Evolutionary conservation across 768 basidiomycete genomes (phyloP), one percentile per base, ranked within the genome.

Genomic region (Mycena filopes): DNA sequence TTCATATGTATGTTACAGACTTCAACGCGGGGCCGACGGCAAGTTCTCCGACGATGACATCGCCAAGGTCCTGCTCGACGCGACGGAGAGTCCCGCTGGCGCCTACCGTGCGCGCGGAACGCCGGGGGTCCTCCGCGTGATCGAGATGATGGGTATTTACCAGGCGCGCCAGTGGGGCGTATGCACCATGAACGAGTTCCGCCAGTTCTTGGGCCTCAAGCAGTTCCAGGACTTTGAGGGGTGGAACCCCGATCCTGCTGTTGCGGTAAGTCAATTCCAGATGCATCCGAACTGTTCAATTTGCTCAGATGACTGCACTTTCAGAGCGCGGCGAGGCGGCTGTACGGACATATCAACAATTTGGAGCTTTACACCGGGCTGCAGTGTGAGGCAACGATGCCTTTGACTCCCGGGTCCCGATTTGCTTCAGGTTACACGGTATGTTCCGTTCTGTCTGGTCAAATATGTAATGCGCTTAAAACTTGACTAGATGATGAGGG

Each of bases 371-470:
- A 82, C 55, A 68, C 75, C 33, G 81, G 79, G 13, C 64, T 76
- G 38, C 75, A 75, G 60, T 86, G 86, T 7, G 88, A 89, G 69
- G 80, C 87, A 62, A 76, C 86, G 15, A 89, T 89, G 73, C 73
- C 73, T 2, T 76, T 83, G 10, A 79, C 78, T 41, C 80, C 81
- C 2, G 89, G 88, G 5, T 82, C 85, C 16, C 18, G 89, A 84
- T 55, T 74, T 86, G 86, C 87, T 68, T 86, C 87, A 3, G 87
- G 87, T 21, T 90, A 85, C 73, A 90, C 90, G 4, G 76, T 76
- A 50, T 26, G 72, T 59, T 46, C 48, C 53, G 18, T 61, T 46
- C n/a, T n/a, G n/a, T n/a, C 20, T 15, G 7, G 45, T 29, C 18
- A 18, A 13, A 4, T 8, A n/a, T 20, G n/a, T n/a, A n/a, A 3